A percentile compares a stretch with the other conserved stretches of the same genome.
These are phyloP conservation scores for Moringa oleifera DNA, from an alignment of 345 rosid species.

Conservation along the genomic window DNA sequence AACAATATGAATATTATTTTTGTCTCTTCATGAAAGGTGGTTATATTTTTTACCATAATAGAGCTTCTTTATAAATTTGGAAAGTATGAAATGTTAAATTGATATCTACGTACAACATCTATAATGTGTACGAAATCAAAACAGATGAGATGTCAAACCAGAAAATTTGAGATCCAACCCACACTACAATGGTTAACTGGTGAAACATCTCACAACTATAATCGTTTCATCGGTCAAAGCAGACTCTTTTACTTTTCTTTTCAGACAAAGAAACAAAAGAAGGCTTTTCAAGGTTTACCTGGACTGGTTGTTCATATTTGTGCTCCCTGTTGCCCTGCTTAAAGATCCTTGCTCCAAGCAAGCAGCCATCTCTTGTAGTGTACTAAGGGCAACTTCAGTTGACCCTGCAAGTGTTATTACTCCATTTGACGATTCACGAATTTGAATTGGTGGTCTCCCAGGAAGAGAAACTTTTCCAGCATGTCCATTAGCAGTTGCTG, in stretches of 20 bases:
- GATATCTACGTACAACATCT: too few species aligned
- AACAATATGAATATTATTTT: not conserved
- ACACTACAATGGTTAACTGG: constrained; percentile 1
- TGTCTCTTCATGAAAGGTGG: not conserved
- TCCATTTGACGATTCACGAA: constrained; percentile 76
- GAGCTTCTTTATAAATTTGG: not conserved
- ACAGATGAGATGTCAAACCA: not conserved
- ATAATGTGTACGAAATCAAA: not conserved
- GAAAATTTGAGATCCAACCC: not conserved
- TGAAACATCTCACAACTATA: constrained; percentile 1
- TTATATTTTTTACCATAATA: not conserved
- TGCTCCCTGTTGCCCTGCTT: constrained; percentile 78
- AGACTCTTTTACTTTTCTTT: not conserved
- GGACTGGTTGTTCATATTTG: constrained; percentile 81
- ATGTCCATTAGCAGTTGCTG: constrained; percentile 43
- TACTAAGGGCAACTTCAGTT: constrained; percentile 54
- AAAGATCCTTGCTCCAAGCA: constrained; percentile 79
- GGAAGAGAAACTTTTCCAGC: constrained; percentile 40
- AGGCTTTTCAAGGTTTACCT: constrained; percentile 39
- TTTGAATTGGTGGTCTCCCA: constrained; percentile 63
- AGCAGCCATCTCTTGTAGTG: constrained; percentile 70
- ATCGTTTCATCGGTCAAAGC: not conserved
- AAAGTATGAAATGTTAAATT: too few species aligned
- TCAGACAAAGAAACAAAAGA: not conserved
- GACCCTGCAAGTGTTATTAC: constrained; percentile 78